Evolutionary conservation across 106 monocot species (phyloP).

Genomic region (Agapanthus africanus): DNA sequence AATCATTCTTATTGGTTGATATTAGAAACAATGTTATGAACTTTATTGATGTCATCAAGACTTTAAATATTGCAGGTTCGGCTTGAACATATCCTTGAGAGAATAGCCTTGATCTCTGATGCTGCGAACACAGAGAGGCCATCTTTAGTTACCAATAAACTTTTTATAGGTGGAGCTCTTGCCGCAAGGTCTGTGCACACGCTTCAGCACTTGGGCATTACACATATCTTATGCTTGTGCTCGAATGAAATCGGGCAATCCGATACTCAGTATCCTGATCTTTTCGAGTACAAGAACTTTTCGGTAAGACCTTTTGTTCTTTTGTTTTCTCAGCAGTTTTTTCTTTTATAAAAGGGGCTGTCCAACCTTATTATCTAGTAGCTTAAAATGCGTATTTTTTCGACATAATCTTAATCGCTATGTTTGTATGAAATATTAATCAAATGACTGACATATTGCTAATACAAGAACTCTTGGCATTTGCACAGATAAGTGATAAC

Average conservation of each 20-base stretch:
- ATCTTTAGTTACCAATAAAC: constrained; percentile 51
- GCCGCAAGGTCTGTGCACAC: constrained; percentile 78
- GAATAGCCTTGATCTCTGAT: constrained; percentile 71
- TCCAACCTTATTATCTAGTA: too few species aligned
- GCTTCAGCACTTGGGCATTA: constrained; percentile 77
- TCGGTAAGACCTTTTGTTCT: constrained; percentile 42
- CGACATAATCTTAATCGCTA: not conserved
- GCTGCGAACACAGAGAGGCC: constrained; percentile 83
- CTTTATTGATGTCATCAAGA: not conserved
- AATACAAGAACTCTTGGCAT: not conserved
- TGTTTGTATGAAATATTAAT: not conserved
- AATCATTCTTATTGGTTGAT: too few species aligned
- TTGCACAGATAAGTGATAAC: constrained; percentile 60
- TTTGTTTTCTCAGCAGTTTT: too few species aligned
- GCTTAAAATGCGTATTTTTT: too few species aligned
- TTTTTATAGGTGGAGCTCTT: constrained; percentile 88
- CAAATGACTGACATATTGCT: not conserved
- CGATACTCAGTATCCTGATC: constrained; percentile 80
- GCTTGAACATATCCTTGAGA: constrained; percentile 92
- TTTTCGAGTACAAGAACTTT: constrained; percentile 85
- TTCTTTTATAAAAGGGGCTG: too few species aligned
- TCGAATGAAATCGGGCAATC: constrained; percentile 97
- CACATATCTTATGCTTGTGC: constrained; percentile 86
- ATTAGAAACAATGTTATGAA: too few species aligned
- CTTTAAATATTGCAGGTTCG: constrained; percentile 48